Evolutionary conservation across 345 rosid genomes (phyloP), one percentile per base, ranked within the genome.

Genomic region (Bruguiera gymnorhiza): DNA sequence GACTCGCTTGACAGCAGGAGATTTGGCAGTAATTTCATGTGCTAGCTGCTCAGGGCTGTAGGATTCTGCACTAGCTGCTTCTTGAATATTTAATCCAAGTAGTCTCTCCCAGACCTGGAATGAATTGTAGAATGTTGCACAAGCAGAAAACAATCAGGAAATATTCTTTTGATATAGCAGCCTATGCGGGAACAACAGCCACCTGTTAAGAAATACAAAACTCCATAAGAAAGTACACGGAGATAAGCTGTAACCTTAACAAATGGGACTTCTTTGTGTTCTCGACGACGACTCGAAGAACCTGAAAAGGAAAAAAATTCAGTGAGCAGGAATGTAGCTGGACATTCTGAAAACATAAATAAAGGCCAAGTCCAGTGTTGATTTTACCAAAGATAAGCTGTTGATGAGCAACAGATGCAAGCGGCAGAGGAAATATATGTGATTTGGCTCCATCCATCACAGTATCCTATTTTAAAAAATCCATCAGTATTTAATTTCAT

Each of bases 31-130:
- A 66, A 89, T 73, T 70, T 88, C 80, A 59, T 77, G 59, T 37
- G 96, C 97, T 65, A 91, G 77, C 63, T 88, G 78, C 74, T 89
- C 97, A 37, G 98, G 93, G 60, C 75, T 65, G 76, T 94, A 94
- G 66, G 82, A 75, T 78, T 89, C 91, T 67, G 69, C 72, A 82
- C 59, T 84, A 68, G 91, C 94, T 62, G 93, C 89, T 54, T 81
- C 84, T 68, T 71, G 73, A 46, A 87, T 83, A 72, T 86, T 83
- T 73, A 87, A 91, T 67, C 90, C 87, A 72, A 81, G 63, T 60
- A 87, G 79, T 65, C 82, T 78, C 70, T 80, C 97, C 96, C 93
- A 91, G 63, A 85, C 81, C 97, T 93, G 82, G 65, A 64, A 37
- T 70, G 60, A n/a, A 64, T 58, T 70, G 43, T 37, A 43, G 50